Percentiles rank a stretch among this genome's conserved stretches.
These are phyloP conservation scores for Termitomyces bulborhizus DNA, from an alignment of 768 basidiomycete species.

Conservation along the genomic window DNA sequence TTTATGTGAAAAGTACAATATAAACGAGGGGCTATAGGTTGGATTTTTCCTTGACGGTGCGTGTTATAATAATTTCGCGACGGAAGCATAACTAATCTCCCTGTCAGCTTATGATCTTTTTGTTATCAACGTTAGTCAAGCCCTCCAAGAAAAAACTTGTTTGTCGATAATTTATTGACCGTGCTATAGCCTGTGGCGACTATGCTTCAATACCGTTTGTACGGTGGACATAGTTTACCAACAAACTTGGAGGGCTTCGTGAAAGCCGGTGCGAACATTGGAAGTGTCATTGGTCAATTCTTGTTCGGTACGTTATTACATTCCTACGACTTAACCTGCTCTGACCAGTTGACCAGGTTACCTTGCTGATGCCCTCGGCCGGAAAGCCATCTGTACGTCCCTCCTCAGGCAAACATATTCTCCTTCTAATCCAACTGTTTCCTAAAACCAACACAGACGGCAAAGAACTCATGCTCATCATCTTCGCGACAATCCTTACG, in stretches of 20 bases:
- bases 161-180: not conserved
- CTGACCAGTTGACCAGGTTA: conserved; percentile 34
- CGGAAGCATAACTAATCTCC: not conserved
- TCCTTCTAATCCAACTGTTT: no score
- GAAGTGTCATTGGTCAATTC: conserved; percentile 67
- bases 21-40: conserved; percentile 29
- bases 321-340: not conserved
- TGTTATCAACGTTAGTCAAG: conserved; percentile 52
- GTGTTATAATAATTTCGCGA: conserved; percentile 8
- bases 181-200: conserved; percentile 52
- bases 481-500: conserved; percentile 67
- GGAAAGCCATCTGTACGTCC: conserved; percentile 56
- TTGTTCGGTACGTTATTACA: conserved; percentile 36
- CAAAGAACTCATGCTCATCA: conserved; percentile 77
- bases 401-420: not conserved
- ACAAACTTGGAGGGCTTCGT: conserved; percentile 52
- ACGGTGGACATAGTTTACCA: conserved; percentile 45
- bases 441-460: conserved; percentile 38
- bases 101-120: conserved; percentile 60
- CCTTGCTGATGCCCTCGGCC: conserved; percentile 59
- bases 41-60: conserved; percentile 69
- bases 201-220: conserved; percentile 62
- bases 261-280: conserved; percentile 65
- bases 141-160: not conserved
- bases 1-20: not conserved